Percentiles rank a stretch among this genome's conserved stretches.
Conservation (phyloP, 164 flowering plant genomes). For the Aristolochia contorta region DNA sequence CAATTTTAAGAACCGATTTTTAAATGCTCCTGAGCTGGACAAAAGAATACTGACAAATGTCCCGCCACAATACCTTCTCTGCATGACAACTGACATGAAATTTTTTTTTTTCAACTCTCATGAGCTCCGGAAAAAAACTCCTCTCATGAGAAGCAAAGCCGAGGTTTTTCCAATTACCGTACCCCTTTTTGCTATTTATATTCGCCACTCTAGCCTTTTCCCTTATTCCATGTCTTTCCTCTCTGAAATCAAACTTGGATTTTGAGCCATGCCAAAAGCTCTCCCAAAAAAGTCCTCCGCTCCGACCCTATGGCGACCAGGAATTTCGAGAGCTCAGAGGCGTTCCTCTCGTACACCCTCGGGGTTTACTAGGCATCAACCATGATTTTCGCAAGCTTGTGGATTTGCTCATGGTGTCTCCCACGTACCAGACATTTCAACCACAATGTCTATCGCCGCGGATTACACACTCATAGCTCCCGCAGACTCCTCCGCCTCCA, state of each 20-base stretch:
- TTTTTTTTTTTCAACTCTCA: conserved; percentile 5
- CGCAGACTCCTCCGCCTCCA: too few relatives aligned
- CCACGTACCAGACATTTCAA: too few relatives aligned
- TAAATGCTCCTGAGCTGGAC: conserved; percentile 6
- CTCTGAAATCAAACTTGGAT: conserved; percentile 13
- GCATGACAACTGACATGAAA: conserved; percentile 21
- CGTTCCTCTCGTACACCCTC: too few relatives aligned
- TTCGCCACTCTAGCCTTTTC: background rate
- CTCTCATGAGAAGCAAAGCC: conserved; percentile 15
- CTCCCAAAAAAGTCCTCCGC: background rate
- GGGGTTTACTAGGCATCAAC: too few relatives aligned
- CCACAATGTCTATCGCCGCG: too few relatives aligned
- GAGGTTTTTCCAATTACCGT: conserved; percentile 14
- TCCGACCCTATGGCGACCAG: background rate
- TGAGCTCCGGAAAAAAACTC: conserved; percentile 5
- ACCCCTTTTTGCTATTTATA: conserved; percentile 10
- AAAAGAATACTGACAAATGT: conserved; percentile 1
- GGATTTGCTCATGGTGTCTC: too few relatives aligned
- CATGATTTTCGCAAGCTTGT: too few relatives aligned
- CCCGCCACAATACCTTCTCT: conserved; percentile 3
- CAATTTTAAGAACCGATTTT: background rate
- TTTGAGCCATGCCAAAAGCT: conserved; percentile 10
- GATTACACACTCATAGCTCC: too few relatives aligned
- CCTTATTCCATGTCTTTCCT: background rate
- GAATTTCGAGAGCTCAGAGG: background rate